Evolutionary conservation across 2,329 filamentous ascomycete genomes (phyloP).

Genomic region (Ophiostoma populinum): DNA sequence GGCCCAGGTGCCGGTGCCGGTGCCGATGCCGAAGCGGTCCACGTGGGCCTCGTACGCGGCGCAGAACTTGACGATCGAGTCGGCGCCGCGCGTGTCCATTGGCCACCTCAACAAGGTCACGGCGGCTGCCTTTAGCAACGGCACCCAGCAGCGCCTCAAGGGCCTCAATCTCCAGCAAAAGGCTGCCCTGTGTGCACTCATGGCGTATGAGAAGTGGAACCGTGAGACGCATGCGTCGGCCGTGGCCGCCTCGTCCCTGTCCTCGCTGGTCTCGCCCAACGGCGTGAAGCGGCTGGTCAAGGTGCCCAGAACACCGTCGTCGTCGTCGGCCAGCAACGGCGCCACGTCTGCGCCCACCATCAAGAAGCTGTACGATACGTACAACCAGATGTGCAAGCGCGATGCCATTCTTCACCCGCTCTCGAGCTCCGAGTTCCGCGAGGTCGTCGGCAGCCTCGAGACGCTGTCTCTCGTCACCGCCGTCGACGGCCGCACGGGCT

Average conservation of each 20-base stretch:
- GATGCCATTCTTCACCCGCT: slow-evolving; percentile 84
- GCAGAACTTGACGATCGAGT: slow-evolving; percentile 50
- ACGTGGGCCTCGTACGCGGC: slow-evolving; percentile 33
- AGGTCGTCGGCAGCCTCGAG: slow-evolving; percentile 80
- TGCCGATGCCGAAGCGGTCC: slow-evolving; percentile 1
- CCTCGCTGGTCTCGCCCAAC: slow-evolving; percentile 2
- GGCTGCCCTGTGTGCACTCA: slow-evolving; percentile 74
- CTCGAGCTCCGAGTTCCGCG: slow-evolving; percentile 81
- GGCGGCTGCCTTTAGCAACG: slow-evolving; percentile 76
- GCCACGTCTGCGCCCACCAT: slow-evolving; percentile 50
- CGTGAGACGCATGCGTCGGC: slow-evolving; percentile 27
- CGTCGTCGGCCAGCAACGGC: slow-evolving; percentile 20
- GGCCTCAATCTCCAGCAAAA: slow-evolving; percentile 92
- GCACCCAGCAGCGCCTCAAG: slow-evolving; percentile 66
- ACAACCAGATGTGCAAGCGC: slow-evolving; percentile 63
- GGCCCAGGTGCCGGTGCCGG: too few relatives aligned
- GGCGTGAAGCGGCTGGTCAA: slow-evolving; percentile 8
- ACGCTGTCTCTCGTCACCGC: slow-evolving; percentile 63
- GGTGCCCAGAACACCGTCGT: slow-evolving; percentile 28
- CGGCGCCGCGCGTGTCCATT: slow-evolving; percentile 75
- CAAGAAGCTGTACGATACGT: slow-evolving; percentile 70
- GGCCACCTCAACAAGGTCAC: slow-evolving; percentile 85
- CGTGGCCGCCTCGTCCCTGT: slow-evolving; percentile 2
- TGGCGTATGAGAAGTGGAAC: slow-evolving; percentile 68
- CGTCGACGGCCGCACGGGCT: slow-evolving; percentile 53